Evolutionary conservation across 2,329 filamentous ascomycete genomes (phyloP), one percentile per base, ranked within the genome.

Genomic region (Colletotrichum spaethianum): DNA sequence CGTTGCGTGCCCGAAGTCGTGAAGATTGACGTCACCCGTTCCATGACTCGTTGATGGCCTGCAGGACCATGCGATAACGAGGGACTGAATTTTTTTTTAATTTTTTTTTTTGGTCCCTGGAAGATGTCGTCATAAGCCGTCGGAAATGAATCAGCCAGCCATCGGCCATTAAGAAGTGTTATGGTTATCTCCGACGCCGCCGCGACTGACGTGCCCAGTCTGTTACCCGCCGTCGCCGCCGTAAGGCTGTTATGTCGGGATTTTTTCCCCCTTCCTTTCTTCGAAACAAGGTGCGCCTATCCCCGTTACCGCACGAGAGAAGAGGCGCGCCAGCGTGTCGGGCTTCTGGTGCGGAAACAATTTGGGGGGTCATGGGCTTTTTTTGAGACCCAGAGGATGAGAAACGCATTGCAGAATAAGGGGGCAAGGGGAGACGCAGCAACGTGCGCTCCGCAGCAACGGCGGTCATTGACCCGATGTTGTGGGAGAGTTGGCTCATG

Each of bases 1-100:
- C 14, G 33, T 53, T 33, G 50, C 36, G 36, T 26, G 36, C 33
- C 6, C 18, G 33, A 2, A 26, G 50, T 63, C 20, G 65, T 72
- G 65, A 59, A 48, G 38, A n/a, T 64, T 53, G 46, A 70, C 70
- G 66, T 72, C 70, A 72, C 44, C 9, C 20, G 23, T n/a, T 20
- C 66, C 66, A 72, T 72, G 70, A 72, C 70, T 72, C 70, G 70
- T 50, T 28, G 20, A 63, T 60, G 46, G 65, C 52, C 70, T 57
- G 44, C 61, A 26, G 48, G 38, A 48, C 55, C 55, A 55, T 53
- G 26, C 44, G 53, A 68, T 23, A 28, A 42, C 26, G 68, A 71
- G 26, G 33, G 14, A 33, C 18, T 4, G 9, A 61, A 6, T 1
- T 36, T 61, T 60, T 44, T 55, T 55, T 56, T 28, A 9, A 3